These are phyloP conservation scores for Entomortierella beljakovae DNA, from an alignment of 192 early-diverging fungal genomes.

Conservation along the genomic window DNA sequence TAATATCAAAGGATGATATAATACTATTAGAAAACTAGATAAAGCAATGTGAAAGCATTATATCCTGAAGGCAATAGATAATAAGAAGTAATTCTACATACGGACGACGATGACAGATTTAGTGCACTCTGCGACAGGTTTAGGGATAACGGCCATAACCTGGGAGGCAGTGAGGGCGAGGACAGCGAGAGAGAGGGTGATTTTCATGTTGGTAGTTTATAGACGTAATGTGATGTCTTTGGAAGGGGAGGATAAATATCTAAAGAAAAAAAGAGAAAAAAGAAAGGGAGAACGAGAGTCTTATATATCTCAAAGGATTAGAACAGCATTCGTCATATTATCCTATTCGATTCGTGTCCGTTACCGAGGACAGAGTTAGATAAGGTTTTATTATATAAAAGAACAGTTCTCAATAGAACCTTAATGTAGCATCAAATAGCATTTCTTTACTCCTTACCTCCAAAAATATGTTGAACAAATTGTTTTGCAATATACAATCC, in stretches of 20 bases:
- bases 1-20: neutral
- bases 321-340: too few relatives aligned
- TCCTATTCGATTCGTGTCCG: neutral
- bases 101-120: constrained; percentile 17
- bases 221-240: neutral
- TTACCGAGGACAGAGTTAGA: too few relatives aligned
- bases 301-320: constrained; percentile 5
- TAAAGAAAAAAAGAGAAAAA: constrained; percentile 11
- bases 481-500: too few relatives aligned
- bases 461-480: too few relatives aligned
- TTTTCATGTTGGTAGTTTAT: constrained; percentile 25
- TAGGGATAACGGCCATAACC: constrained; percentile 2
- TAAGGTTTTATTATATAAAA: too few relatives aligned
- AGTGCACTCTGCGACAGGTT: constrained; percentile 25
- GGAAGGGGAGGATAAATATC: constrained; percentile 12
- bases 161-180: neutral
- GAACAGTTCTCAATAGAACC: too few relatives aligned
- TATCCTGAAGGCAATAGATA: too few relatives aligned
- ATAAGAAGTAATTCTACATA: too few relatives aligned
- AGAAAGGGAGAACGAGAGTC: neutral
- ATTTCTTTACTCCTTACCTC: too few relatives aligned
- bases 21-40: neutral
- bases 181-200: constrained; percentile 17
- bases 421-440: too few relatives aligned
- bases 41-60: neutral